Evolutionary conservation across 108 stramenopile genomes (phyloP).

Genomic region (Hondaea fermentalgiana): DNA sequence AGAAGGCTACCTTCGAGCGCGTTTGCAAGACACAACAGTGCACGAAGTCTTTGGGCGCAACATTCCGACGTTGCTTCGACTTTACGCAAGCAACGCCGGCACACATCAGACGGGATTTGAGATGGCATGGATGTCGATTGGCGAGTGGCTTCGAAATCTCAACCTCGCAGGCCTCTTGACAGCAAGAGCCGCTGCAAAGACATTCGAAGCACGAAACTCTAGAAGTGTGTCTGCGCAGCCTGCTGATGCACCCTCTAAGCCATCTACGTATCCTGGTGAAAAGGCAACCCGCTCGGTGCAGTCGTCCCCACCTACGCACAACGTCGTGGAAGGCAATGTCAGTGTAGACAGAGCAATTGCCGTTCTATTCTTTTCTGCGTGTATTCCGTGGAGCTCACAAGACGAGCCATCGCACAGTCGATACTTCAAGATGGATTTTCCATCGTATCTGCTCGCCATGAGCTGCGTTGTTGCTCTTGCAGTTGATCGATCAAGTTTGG

Average conservation of each 20-base stretch:
- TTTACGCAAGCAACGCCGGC: neutral
- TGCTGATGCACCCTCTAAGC: too few species aligned
- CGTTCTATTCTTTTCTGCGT: neutral
- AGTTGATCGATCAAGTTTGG: neutral
- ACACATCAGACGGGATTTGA: neutral
- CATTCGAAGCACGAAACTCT: neutral
- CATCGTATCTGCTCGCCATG: neutral
- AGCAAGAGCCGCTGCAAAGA: neutral
- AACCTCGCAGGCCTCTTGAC: neutral
- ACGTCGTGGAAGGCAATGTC: neutral
- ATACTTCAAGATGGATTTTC: neutral
- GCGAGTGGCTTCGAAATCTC: neutral
- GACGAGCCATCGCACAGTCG: neutral
- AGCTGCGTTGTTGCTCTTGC: neutral
- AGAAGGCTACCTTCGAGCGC: neutral
- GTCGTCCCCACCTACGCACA: too few species aligned
- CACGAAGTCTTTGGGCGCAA: neutral
- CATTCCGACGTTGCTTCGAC: neutral
- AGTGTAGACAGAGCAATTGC: neutral
- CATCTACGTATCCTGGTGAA: too few species aligned
- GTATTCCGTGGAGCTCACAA: neutral
- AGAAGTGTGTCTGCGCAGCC: too few species aligned
- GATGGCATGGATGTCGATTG: neutral
- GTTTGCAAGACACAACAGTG: neutral
- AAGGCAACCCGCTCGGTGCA: too few species aligned